Conservation (phyloP, 768 basidiomycete genomes). For the Hydnum rufescens region DNA sequence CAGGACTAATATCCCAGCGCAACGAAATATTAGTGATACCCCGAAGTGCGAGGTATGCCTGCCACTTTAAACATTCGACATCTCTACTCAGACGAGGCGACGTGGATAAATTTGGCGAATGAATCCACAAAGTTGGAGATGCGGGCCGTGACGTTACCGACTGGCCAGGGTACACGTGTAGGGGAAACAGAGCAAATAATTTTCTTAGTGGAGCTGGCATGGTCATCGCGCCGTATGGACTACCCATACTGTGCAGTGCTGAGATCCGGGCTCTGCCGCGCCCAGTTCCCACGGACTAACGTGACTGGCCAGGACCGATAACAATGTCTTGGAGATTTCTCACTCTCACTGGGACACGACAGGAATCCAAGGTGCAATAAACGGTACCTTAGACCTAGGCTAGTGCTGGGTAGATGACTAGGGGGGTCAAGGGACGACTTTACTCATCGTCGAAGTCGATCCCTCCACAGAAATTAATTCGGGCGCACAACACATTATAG, state of each 20-base stretch:
- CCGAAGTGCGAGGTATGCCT: conserved; percentile 59
- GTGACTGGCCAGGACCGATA: too few species aligned
- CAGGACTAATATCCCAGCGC: conserved; percentile 46
- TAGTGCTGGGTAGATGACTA: neutral
- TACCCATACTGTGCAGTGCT: neutral
- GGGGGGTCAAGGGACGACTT: neutral
- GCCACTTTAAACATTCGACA: conserved; percentile 81
- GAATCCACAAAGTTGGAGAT: conserved; percentile 36
- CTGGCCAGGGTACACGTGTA: conserved; percentile 27
- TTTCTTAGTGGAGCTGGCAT: conserved; percentile 25
- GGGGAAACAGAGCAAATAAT: conserved; percentile 41
- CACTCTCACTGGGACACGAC: too few species aligned
- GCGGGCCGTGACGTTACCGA: conserved; percentile 14
- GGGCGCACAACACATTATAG: neutral
- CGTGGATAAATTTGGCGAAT: conserved; percentile 6
- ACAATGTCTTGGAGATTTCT: too few species aligned
- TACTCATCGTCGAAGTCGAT: neutral
- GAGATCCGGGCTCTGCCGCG: neutral
- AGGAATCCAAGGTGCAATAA: too few species aligned
- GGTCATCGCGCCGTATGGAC: too few species aligned
- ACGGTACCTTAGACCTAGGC: too few species aligned
- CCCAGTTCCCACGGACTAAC: too few species aligned
- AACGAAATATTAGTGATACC: conserved; percentile 26
- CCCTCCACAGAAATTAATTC: neutral
- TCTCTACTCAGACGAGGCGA: conserved; percentile 37